Evolutionary conservation across 441 rosid genomes (phyloP), one percentile per base, ranked within the genome.

Genomic region (Pelargonium australe): DNA sequence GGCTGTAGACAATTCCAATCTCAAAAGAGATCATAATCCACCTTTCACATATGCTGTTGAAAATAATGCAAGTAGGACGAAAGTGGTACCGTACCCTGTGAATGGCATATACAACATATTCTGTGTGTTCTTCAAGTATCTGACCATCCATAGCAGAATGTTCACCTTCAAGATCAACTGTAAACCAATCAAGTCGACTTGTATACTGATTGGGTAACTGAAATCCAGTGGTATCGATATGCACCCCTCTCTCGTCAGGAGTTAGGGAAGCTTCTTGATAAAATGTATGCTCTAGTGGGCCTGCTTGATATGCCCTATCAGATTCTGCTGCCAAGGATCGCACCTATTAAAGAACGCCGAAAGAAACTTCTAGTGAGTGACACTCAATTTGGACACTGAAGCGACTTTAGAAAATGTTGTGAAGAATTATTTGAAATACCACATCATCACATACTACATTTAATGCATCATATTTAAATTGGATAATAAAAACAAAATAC

Each of bases 151-250:
- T 92, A 74, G 99, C 99, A 74, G 99, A 95, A 84, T 89, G 97
- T 85, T 95, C 99, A 79, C 97, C 99, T 89, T 89, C 98, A 77
- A 95, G 98, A 84, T 95, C 99, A 76, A 92, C 99, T 41, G 97
- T 84, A 81, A 95, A 92, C 99, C 99, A 95, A 61, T 95, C 97
- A 65, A 95, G 76, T 80, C 81, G 85, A 70, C 81, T 78, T 51
- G 75, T 69, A 80, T 90, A 95, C 20, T 80, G 92, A 68, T 79
- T 86, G 47, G 95, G 85, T 43, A 87, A 79, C 71, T 78, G 81
- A 75, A 86, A 83, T 63, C 74, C 85, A 67, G 77, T 70, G 17
- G 70, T 55, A 74, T 79, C 84, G 65, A 53, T 70, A 68, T 82
- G 81, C 55, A 65, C 65, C 64, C 83, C 86, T 70, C 84, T 86